phyloP scores from a whole-genome alignment of 2,329 filamentous ascomycete species.

The Basipetospora chlamydospora region DNA sequence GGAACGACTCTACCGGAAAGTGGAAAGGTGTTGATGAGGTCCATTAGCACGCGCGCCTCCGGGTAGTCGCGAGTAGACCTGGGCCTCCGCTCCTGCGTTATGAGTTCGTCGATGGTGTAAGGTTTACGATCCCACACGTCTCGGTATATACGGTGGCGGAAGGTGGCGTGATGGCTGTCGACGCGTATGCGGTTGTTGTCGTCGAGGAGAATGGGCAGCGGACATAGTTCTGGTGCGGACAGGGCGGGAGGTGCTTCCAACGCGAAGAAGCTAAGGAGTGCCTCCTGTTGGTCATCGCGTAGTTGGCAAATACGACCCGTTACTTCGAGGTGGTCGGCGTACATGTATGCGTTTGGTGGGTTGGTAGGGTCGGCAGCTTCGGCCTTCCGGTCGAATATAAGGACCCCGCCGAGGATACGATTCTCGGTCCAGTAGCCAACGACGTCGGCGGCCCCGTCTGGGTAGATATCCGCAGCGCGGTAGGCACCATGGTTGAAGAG shows the following conservation, averaged over 20 bases:
- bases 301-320: conserved; percentile 14
- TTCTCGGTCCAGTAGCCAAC: conserved; percentile 16
- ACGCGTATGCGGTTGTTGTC: background rate
- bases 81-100: background rate
- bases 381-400: conserved; percentile 13
- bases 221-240: background rate
- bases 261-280: background rate
- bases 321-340: conserved; percentile 8
- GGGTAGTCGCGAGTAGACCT: background rate
- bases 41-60: background rate
- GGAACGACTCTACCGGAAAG: no score
- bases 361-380: background rate
- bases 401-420: conserved; percentile 15
- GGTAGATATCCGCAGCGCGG: conserved; percentile 14
- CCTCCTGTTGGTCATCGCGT: background rate
- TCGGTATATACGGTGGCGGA: background rate
- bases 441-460: conserved; percentile 7
- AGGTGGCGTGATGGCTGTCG: background rate
- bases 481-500: conserved; percentile 15
- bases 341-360: conserved; percentile 11
- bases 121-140: background rate
- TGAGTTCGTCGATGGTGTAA: background rate
- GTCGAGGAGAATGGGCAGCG: background rate
- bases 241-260: background rate
- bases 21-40: no score